Evolutionary conservation across 2,329 filamentous ascomycete species (phyloP).

Genomic region (Xylariaceae sp.): DNA sequence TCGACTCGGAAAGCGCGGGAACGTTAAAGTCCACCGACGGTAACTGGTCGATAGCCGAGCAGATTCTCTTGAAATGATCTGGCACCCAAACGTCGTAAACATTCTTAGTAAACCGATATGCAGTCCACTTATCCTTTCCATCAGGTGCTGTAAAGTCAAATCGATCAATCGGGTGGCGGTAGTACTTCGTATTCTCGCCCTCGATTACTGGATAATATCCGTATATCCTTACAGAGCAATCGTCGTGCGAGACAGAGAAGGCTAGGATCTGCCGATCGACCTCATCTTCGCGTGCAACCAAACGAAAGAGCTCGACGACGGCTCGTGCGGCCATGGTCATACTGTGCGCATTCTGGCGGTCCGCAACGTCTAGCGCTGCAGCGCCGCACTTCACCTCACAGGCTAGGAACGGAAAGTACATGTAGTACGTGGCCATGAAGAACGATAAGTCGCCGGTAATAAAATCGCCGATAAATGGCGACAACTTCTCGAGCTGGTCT

Average conservation of each 20-base stretch:
- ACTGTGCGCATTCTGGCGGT: constrained; percentile 38
- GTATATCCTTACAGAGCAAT: constrained; percentile 33
- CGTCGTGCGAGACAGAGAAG: constrained; percentile 39
- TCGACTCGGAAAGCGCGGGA: constrained; percentile 3
- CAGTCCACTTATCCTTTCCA: constrained; percentile 33
- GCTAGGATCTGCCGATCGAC: constrained; percentile 37
- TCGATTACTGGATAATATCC: constrained; percentile 36
- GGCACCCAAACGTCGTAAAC: constrained; percentile 35
- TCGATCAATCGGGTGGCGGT: constrained; percentile 33
- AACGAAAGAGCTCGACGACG: constrained; percentile 35
- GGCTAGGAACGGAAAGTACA: constrained; percentile 46
- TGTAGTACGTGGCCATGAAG: constrained; percentile 41
- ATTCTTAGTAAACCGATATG: constrained; percentile 33
- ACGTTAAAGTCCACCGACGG: constrained; percentile 14
- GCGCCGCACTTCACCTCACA: constrained; percentile 43
- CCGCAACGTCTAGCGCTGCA: constrained; percentile 32
- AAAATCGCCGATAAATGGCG: constrained; percentile 32
- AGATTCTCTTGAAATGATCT: constrained; percentile 32
- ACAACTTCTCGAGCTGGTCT: constrained; percentile 37
- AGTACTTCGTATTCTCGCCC: constrained; percentile 30
- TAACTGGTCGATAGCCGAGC: constrained; percentile 33
- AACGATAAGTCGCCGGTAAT: constrained; percentile 31
- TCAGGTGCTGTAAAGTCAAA: constrained; percentile 31
- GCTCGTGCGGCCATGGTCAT: constrained; percentile 36
- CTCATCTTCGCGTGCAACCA: constrained; percentile 32